phyloP scores from a whole-genome alignment of 163 green algal genomes.

The Scenedesmus sp. region DNA sequence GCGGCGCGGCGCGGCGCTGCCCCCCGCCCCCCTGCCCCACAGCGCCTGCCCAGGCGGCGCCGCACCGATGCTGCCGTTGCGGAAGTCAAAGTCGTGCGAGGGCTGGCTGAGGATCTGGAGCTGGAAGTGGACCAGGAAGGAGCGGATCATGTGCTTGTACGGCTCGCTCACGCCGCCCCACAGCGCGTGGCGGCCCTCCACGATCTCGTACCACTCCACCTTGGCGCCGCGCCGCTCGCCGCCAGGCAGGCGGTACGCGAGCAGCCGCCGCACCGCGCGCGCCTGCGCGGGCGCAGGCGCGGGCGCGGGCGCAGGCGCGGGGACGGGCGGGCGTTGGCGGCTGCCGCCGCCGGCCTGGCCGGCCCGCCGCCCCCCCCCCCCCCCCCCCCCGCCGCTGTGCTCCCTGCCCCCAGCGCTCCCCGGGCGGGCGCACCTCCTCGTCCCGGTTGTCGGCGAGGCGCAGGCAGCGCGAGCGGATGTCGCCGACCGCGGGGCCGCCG shows the following conservation, averaged over 20 bases:
- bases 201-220: conserved; percentile 75
- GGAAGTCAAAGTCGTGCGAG: conserved; percentile 87
- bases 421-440: conserved; percentile 79
- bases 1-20: too few relatives aligned
- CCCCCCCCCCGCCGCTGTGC: too few relatives aligned
- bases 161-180: conserved; percentile 91
- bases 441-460: conserved; percentile 90
- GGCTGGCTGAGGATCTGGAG: conserved; percentile 83
- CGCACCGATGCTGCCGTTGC: conserved; percentile 82
- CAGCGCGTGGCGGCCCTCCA: conserved; percentile 92
- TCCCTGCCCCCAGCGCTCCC: too few relatives aligned
- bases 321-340: too few relatives aligned
- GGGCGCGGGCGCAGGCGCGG: background rate
- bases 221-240: conserved; percentile 1
- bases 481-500: conserved; percentile 95
- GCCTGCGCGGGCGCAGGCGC: conserved; percentile 53
- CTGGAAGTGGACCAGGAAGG: conserved; percentile 98
- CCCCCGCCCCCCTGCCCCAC: background rate
- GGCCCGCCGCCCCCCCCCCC: too few relatives aligned
- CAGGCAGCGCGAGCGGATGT: conserved; percentile 97
- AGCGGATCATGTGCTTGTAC: conserved; percentile 97
- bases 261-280: conserved; percentile 85
- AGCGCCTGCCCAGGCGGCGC: background rate
- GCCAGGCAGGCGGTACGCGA: conserved; percentile 83
- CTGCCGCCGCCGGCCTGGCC: too few relatives aligned